These are phyloP conservation scores for Tuctoria greenei DNA, from an alignment of 176 grass and related monocot species.

Conservation along the genomic window DNA sequence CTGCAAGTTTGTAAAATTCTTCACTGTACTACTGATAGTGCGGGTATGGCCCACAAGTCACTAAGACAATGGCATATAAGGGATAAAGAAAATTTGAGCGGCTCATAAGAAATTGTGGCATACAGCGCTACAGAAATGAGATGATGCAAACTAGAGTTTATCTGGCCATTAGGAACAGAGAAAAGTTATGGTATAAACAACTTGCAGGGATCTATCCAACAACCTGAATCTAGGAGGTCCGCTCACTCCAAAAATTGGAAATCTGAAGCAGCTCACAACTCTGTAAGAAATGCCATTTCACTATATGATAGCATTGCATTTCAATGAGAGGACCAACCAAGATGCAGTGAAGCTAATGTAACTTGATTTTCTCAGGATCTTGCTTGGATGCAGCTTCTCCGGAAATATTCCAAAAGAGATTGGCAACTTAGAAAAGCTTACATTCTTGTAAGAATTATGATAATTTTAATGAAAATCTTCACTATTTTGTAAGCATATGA, in stretches of 20 bases:
- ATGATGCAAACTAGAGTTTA: slow-evolving; percentile 19
- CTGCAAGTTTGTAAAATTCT: neutral
- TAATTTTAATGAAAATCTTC: slow-evolving; percentile 19
- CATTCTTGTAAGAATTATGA: slow-evolving; percentile 66
- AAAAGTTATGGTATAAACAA: slow-evolving; percentile 18
- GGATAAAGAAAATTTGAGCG: neutral
- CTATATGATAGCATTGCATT: slow-evolving; percentile 24
- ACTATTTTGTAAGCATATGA: slow-evolving; percentile 28
- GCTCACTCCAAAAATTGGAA: slow-evolving; percentile 68
- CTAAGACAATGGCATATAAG: neutral
- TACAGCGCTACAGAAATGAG: neutral
- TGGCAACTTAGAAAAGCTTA: slow-evolving; percentile 61
- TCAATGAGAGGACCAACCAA: slow-evolving; percentile 8
- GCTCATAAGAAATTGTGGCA: neutral
- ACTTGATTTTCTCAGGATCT: slow-evolving; percentile 56
- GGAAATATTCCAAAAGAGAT: slow-evolving; percentile 62
- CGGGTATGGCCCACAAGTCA: neutral
- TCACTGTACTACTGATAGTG: neutral
- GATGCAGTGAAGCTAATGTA: slow-evolving; percentile 4
- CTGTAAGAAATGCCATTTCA: slow-evolving; percentile 56
- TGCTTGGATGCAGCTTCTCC: slow-evolving; percentile 75
- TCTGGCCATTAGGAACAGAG: neutral
- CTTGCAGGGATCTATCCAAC: slow-evolving; percentile 82
- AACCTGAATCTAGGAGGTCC: slow-evolving; percentile 55
- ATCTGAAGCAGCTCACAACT: slow-evolving; percentile 65